Evolutionary conservation across 768 basidiomycete species (phyloP).

Genomic region (Lactarius psammicola): DNA sequence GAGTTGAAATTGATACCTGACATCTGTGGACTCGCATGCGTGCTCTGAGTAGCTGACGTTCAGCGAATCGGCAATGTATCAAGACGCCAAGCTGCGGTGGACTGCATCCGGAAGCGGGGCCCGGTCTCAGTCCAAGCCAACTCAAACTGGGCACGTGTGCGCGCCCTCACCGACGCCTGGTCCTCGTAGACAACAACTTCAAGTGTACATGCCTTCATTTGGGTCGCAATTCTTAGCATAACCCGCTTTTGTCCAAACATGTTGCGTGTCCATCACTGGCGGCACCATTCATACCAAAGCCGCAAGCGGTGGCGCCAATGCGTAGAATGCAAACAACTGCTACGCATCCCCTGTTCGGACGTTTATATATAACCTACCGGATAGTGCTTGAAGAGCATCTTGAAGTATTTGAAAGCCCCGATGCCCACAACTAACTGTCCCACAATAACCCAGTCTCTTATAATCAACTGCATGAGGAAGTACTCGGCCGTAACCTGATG

Average conservation of each 20-base stretch:
- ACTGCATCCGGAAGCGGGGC: background rate
- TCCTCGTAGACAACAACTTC: too few relatives aligned
- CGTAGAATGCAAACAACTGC: background rate
- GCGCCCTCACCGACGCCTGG: too few relatives aligned
- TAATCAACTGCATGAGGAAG: background rate
- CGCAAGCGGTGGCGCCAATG: background rate
- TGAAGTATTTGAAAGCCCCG: background rate
- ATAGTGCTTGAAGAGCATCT: background rate
- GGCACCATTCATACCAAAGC: background rate
- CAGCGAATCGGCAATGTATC: background rate
- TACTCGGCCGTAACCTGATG: background rate
- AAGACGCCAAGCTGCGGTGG: background rate
- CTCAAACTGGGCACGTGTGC: too few relatives aligned
- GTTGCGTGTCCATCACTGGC: background rate
- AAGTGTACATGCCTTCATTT: too few relatives aligned
- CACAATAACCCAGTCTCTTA: background rate
- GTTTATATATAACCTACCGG: background rate
- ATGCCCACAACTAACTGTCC: background rate
- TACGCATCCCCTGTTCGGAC: background rate
- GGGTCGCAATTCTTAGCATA: too few relatives aligned
- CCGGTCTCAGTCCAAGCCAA: background rate
- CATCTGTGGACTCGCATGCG: slow-evolving; percentile 26
- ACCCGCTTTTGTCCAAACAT: background rate
- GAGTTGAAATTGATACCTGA: slow-evolving; percentile 36
- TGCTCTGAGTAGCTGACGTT: background rate